phyloP scores from a whole-genome alignment of 2,329 filamentous ascomycete species.

The Claviceps africana region DNA sequence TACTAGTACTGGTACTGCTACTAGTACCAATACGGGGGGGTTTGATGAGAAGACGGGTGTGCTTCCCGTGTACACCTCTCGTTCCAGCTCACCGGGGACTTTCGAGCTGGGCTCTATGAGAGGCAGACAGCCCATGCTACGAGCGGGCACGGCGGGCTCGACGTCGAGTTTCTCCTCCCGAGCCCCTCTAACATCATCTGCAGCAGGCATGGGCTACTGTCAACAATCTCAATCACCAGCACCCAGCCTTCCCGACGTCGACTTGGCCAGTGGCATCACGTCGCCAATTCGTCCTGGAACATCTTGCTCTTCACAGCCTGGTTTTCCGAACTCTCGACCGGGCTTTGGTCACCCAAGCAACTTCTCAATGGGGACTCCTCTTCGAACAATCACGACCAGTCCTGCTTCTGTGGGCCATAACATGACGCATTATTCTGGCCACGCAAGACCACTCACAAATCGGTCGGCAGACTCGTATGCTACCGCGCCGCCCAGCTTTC shows the following conservation, averaged over 20 bases:
- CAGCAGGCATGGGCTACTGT: conserved; percentile 45
- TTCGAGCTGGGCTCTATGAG: conserved; percentile 39
- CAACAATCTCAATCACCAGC: conserved; percentile 22
- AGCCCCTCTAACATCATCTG: conserved; percentile 45
- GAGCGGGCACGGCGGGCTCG: conserved; percentile 42
- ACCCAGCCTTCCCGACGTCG: conserved; percentile 19
- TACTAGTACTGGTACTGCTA: too few species aligned
- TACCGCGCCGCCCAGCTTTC: conserved; percentile 7
- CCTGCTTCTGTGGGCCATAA: conserved; percentile 16
- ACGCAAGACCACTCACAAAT: conserved; percentile 17
- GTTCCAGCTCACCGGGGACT: conserved; percentile 38
- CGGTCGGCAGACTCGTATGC: conserved; percentile 18
- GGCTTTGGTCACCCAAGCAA: conserved; percentile 8
- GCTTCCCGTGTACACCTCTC: conserved; percentile 48
- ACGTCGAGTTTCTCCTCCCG: conserved; percentile 49
- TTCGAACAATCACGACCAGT: conserved; percentile 15
- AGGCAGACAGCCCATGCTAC: conserved; percentile 34
- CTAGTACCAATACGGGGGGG: too few species aligned
- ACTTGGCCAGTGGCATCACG: conserved; percentile 8
- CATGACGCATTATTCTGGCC: conserved; percentile 20
- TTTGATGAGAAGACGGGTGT: conserved; percentile 48
- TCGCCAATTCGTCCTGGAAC: conserved; percentile 23
- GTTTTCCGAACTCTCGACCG: conserved; percentile 11
- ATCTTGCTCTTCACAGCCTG: conserved; percentile 21
- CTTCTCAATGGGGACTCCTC: conserved; percentile 8